Evolutionary conservation across 1,139 yeast species (phyloP).

Genomic region (Geotrichum klebahnii): DNA sequence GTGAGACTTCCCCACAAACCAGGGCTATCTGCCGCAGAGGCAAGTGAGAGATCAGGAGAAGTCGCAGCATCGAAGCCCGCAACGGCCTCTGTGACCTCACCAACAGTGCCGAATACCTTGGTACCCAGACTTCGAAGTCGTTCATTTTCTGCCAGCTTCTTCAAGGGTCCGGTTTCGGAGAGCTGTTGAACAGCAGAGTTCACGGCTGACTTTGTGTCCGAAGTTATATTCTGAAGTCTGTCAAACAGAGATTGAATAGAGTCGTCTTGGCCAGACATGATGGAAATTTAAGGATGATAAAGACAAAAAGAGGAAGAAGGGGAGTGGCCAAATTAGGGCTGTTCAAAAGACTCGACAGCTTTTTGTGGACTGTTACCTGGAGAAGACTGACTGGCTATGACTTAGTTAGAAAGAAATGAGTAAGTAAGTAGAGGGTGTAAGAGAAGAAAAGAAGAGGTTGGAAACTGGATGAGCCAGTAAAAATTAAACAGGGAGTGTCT

Average conservation of each 20-base stretch:
- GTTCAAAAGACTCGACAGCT: neutral
- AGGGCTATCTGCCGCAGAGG: slow-evolving; percentile 5
- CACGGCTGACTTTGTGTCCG: slow-evolving; percentile 27
- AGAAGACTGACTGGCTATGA: too few species aligned
- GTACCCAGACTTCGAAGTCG: slow-evolving; percentile 10
- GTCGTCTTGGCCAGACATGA: slow-evolving; percentile 10
- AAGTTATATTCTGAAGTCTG: slow-evolving; percentile 26
- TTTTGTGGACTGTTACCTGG: neutral
- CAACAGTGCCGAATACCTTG: slow-evolving; percentile 8
- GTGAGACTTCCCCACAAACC: slow-evolving; percentile 26
- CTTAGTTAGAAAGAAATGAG: neutral
- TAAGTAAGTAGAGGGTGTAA: neutral
- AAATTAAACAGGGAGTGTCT: neutral
- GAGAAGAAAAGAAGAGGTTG: neutral
- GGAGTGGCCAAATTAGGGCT: too few species aligned
- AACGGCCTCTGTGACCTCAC: slow-evolving; percentile 12
- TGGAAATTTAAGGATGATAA: neutral
- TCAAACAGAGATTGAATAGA: slow-evolving; percentile 22
- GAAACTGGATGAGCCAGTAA: neutral
- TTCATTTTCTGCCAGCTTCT: slow-evolving; percentile 17
- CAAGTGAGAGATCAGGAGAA: neutral
- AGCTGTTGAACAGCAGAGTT: slow-evolving; percentile 27
- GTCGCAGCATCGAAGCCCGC: neutral
- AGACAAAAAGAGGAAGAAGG: too few species aligned
- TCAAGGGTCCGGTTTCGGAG: slow-evolving; percentile 25